Percentiles rank a stretch among this genome's conserved stretches.
phyloP scores from a whole-genome alignment of 805 yeast genomes.

The baker's yeast (Saccharomyces cerevisiae) region DNA sequence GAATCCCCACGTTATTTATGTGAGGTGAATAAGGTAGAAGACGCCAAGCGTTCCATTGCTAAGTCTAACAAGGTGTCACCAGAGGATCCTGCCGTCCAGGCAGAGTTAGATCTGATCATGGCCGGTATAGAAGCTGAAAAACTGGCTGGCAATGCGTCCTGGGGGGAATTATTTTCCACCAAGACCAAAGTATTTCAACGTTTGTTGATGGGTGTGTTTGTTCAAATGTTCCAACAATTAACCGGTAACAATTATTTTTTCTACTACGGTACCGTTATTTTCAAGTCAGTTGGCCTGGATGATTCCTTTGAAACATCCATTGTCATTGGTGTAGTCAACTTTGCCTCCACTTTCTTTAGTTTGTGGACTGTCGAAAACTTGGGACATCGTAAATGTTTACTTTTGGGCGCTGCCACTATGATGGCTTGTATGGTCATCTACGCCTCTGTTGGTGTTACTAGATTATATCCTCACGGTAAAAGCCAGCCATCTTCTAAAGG shows the following conservation, averaged over 20 bases:
- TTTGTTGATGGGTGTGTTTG: conserved; percentile 40
- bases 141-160: conserved; percentile 50
- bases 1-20: conserved; percentile 61
- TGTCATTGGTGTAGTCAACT: conserved; percentile 48
- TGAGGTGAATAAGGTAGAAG: conserved; percentile 44
- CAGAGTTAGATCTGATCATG: conserved; percentile 42
- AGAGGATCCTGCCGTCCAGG: conserved; percentile 45
- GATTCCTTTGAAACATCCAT: conserved; percentile 52
- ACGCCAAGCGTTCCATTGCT: conserved; percentile 49
- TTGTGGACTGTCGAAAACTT: conserved; percentile 41
- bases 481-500: conserved; percentile 30
- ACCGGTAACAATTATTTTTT: conserved; percentile 57
- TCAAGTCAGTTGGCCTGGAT: conserved; percentile 27
- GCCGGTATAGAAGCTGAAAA: conserved; percentile 54
- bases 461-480: conserved; percentile 33
- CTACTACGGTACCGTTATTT: conserved; percentile 45
- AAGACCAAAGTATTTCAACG: conserved; percentile 47
- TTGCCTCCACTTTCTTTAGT: conserved; percentile 43
- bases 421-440: conserved; percentile 36
- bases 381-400: conserved; percentile 40
- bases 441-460: conserved; percentile 51
- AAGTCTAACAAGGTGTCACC: conserved; percentile 43
- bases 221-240: conserved; percentile 57
- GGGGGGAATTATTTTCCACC: conserved; percentile 45
- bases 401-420: conserved; percentile 42